A percentile compares a stretch with the other conserved stretches of the same genome.
These are phyloP conservation scores for Fusarium bulbicola DNA, from an alignment of 2,329 filamentous ascomycete genomes.

Conservation along the genomic window DNA sequence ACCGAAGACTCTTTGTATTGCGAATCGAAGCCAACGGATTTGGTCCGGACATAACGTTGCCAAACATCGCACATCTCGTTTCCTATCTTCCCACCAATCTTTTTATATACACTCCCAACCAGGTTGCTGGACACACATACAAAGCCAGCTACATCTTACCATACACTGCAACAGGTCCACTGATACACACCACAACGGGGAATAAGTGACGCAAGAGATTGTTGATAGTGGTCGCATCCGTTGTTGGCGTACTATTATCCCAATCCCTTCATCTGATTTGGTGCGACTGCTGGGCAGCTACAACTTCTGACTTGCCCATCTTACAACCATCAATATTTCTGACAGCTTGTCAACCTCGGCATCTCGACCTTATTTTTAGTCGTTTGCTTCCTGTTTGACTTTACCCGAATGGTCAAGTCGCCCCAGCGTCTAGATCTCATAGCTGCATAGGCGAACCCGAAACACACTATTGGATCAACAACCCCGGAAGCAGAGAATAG, in stretches of 20 bases:
- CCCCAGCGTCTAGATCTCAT: background rate
- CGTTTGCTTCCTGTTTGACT: background rate
- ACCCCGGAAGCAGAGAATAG: background rate
- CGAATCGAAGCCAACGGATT: background rate
- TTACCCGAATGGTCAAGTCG: background rate
- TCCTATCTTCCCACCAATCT: background rate
- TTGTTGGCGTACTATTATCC: background rate
- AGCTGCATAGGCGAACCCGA: background rate
- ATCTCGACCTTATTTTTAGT: background rate
- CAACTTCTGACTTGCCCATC: background rate
- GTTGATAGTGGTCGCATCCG: background rate
- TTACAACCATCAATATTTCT: background rate
- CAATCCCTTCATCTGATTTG: background rate
- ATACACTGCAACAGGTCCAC: background rate
- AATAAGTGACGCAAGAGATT: conserved; percentile 21
- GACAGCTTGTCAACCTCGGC: background rate
- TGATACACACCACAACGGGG: background rate
- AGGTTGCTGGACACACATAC: background rate
- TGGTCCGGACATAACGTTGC: background rate
- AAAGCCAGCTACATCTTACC: background rate
- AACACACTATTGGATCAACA: conserved; percentile 2
- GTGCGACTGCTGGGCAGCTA: background rate
- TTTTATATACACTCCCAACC: background rate
- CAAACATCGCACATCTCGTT: background rate
- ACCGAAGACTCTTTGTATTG: background rate